phyloP scores from a whole-genome alignment of 2,329 filamentous ascomycete genomes.

The Fusarium sp. region DNA sequence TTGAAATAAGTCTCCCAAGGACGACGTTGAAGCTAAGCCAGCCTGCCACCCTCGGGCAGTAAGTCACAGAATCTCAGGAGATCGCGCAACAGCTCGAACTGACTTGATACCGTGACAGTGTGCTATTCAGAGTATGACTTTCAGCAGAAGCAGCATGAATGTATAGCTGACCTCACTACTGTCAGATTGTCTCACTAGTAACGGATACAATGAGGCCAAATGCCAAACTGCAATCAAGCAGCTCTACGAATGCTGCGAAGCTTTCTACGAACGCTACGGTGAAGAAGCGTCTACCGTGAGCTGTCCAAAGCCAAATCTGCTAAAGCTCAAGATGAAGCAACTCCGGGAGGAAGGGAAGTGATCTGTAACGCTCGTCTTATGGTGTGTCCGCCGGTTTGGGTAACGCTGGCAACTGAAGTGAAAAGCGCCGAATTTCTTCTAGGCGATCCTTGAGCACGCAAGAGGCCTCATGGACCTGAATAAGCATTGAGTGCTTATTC shows the following conservation, averaged over 20 bases:
- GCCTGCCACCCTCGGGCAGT: constrained; percentile 89
- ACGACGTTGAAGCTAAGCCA: constrained; percentile 79
- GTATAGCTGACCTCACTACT: constrained; percentile 9
- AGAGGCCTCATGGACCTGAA: constrained; percentile 86
- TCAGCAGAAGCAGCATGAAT: neutral
- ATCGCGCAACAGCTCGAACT: neutral
- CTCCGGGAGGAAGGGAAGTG: constrained; percentile 58
- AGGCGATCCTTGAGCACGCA: constrained; percentile 98
- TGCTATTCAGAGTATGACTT: constrained; percentile 81
- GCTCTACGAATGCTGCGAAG: constrained; percentile 92
- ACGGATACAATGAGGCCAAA: constrained; percentile 86
- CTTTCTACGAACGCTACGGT: constrained; percentile 85
- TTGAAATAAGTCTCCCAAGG: constrained; percentile 60
- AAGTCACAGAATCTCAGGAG: constrained; percentile 52
- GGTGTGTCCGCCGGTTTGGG: constrained; percentile 58
- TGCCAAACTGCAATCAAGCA: constrained; percentile 84
- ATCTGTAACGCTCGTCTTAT: constrained; percentile 62
- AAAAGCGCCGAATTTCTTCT: constrained; percentile 81
- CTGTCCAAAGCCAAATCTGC: constrained; percentile 84
- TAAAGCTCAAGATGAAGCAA: constrained; percentile 89
- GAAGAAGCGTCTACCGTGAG: constrained; percentile 81
- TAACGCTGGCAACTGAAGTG: constrained; percentile 75
- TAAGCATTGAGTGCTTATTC: constrained; percentile 92
- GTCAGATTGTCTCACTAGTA: constrained; percentile 84
- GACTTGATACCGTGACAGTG: constrained; percentile 66